phyloP scores from a whole-genome alignment of 2,329 filamentous ascomycete species.

The Cordyceps militaris region DNA sequence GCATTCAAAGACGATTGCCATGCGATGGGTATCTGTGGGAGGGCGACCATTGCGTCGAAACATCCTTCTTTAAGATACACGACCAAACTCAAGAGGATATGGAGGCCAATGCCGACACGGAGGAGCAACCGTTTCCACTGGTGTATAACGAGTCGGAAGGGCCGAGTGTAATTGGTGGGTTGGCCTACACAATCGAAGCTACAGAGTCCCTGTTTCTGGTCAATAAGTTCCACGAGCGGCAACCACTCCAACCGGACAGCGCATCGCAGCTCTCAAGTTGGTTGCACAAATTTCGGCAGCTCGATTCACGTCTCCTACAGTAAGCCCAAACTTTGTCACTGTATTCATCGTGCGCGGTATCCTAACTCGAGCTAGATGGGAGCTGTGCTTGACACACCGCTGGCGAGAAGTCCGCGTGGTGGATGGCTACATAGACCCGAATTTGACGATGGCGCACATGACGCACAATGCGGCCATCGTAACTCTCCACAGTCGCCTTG shows the following conservation, averaged over 20 bases:
- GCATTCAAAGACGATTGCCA: conserved; percentile 27
- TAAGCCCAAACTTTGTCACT: conserved; percentile 17
- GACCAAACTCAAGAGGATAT: conserved; percentile 23
- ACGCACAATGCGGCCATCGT: conserved; percentile 37
- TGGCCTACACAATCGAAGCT: conserved; percentile 39
- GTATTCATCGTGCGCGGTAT: neutral
- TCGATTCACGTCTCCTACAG: conserved; percentile 36
- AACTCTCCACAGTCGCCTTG: conserved; percentile 34
- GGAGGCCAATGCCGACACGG: conserved; percentile 19
- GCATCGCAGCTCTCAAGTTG: conserved; percentile 32
- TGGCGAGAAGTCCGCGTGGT: conserved; percentile 35
- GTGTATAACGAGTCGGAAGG: conserved; percentile 1
- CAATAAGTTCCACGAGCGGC: conserved; percentile 36
- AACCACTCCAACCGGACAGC: conserved; percentile 30
- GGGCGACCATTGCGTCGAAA: conserved; percentile 26
- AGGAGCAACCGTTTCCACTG: conserved; percentile 17
- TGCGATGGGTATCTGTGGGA: conserved; percentile 34
- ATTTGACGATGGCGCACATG: conserved; percentile 35
- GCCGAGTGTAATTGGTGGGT: conserved; percentile 25
- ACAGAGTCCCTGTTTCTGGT: conserved; percentile 36
- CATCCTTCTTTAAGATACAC: conserved; percentile 16
- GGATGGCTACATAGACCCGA: conserved; percentile 38
- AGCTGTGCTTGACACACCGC: conserved; percentile 35
- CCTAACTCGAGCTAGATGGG: conserved; percentile 28
- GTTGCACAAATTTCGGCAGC: conserved; percentile 38